Base-by-base conservation (phyloP, 1,139 yeast genomes). In the Candida glucosophila region DNA sequence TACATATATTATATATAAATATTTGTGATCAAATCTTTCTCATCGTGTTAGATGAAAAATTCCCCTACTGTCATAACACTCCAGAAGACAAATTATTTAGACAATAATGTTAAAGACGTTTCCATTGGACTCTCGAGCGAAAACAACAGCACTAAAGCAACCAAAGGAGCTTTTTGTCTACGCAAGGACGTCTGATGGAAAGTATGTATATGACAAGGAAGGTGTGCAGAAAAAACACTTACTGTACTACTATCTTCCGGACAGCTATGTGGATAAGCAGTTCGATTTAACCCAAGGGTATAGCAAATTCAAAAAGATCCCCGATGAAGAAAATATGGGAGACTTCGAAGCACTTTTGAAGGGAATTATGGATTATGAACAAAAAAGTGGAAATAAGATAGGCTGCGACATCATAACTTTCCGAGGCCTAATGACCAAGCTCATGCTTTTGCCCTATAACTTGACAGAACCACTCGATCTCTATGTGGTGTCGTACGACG, bases 241-340 rank as follows among this genome's bases (percentile, higher is more conserved):
- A 26, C 55, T 67, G 14, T 83, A 83, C 52, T 86, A 65, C 55
- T 90, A 85, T 48, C 61, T 86, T 22, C 92, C 95, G 4, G 86
- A 81, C 43, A 49, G 73, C 5, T 69, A 63, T 24, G 44, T 81
- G 12, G 74, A 71, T 25, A 56, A 58, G 20, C 49, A 52, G 11
- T 54, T 71, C 19, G 88, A 85, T 44, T 60, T 90, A 16, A 62
- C 64, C 15, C 66, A 62, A 3, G 97, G 96, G 1, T 68, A 62
- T 40, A 55, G 60, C 12, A 62, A 71, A 24, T 82, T 80, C 48
- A 57, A 62, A 33, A 57, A 63, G 40, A 60, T 71, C 15, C 77
- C 77, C 21, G 78, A 72, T 20, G 59, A 56, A 16, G 61, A 69
- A 27, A 62, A 63, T 34, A 34, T 60, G 19, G 73, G 71, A 6